These are phyloP conservation scores for Candida glucosophila DNA, from an alignment of 1,139 yeast genomes.

Conservation along the genomic window DNA sequence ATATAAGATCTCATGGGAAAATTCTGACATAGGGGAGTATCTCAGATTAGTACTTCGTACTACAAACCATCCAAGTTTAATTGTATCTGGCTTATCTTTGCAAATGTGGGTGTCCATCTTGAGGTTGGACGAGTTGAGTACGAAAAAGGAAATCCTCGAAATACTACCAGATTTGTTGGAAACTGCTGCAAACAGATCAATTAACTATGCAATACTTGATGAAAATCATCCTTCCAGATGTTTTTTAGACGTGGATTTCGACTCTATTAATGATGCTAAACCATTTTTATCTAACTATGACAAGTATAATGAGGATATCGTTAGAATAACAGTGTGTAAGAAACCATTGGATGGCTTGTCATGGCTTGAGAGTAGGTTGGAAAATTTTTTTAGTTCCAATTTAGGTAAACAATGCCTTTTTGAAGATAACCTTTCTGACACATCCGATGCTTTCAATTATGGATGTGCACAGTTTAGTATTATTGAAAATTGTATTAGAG, in stretches of 20 bases:
- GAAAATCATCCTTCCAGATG: slow-evolving; percentile 57
- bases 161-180: slow-evolving; percentile 64
- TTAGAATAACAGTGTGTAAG: slow-evolving; percentile 79
- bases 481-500: slow-evolving; percentile 84
- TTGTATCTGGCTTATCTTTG: slow-evolving; percentile 83
- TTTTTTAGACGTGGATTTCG: slow-evolving; percentile 77
- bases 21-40: slow-evolving; percentile 54
- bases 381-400: slow-evolving; percentile 65
- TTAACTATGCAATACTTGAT: slow-evolving; percentile 63
- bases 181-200: slow-evolving; percentile 68
- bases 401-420: slow-evolving; percentile 60
- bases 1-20: slow-evolving; percentile 35
- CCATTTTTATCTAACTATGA: slow-evolving; percentile 75
- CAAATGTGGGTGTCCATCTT: slow-evolving; percentile 93
- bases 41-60: slow-evolving; percentile 70
- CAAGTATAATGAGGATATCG: slow-evolving; percentile 83
- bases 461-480: slow-evolving; percentile 80
- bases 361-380: slow-evolving; percentile 75
- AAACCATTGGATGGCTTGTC: slow-evolving; percentile 72
- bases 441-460: slow-evolving; percentile 60
- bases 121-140: slow-evolving; percentile 66
- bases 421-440: slow-evolving; percentile 48
- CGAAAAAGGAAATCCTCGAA: slow-evolving; percentile 38
- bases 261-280: slow-evolving; percentile 72
- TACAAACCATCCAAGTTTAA: slow-evolving; percentile 75